Base-by-base conservation (phyloP, 208 protist genomes). In the Crithidia expoeki region DNA sequence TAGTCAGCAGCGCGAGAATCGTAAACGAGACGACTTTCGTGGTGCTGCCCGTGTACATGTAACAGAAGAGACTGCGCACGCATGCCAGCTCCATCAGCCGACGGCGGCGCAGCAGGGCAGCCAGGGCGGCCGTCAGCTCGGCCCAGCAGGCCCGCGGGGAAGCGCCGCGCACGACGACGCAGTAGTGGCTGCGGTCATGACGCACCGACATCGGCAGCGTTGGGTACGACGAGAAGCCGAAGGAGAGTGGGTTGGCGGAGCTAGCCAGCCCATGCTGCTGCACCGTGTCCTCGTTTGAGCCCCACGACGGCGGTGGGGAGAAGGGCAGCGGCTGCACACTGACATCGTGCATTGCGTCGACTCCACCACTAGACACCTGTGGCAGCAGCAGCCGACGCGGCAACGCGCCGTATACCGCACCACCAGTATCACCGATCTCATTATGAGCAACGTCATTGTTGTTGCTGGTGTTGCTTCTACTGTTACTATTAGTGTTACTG, bases 21-120 rank as follows among this genome's bases (percentile, higher is more conserved):
- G 61, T 44, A 38, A 63, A 81, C 11, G 84, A 83, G 2, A 72
- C 40, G 7, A 83, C 3, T 62, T 86, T 86, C 5, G 65, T 55
- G 2, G 47, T 50, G 3, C 80, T 81, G n/a, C 76, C 75, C 42
- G 77, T 61, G 70, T 87, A 89, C 61, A 90, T 71, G 76, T 88
- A 93, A 49, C 52, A 76, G 28, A 81, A 76, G 10, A 93, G 68
- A 65, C 70, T 81, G 51, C 74, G 80, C 33, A 88, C 60, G 38
- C 81, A 84, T 4, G 72, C 57, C 27, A 79, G 38, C 62, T 68
- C 57, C 61, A 89, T 68, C 21, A 57, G 36, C 14, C 72, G 63
- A 19, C 73, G 72, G 9, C 59, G 78, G 5, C 69, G 66, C 33
- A 78, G 75, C 30, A 93, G 68, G 3, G 58, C 62, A 21, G 68